Conservation (phyloP, 2,329 filamentous ascomycete species). For the Bipolaris sorokiniana region DNA sequence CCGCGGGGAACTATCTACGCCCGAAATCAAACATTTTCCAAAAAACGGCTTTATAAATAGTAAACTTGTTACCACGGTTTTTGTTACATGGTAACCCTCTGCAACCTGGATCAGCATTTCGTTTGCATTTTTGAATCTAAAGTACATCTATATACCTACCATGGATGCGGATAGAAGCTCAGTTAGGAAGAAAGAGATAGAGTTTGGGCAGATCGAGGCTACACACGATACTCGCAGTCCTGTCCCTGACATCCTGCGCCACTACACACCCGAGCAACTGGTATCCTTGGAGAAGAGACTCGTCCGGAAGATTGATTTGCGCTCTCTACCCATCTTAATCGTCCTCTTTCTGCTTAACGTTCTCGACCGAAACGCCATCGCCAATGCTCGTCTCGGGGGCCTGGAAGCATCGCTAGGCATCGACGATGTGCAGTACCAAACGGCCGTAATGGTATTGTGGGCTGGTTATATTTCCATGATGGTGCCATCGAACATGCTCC, state of each 20-base stretch:
- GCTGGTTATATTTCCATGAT: conserved; percentile 66
- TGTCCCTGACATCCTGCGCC: conserved; percentile 21
- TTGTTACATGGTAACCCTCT: background rate
- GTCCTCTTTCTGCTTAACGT: conserved; percentile 41
- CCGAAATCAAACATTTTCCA: background rate
- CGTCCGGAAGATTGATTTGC: conserved; percentile 37
- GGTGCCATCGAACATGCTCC: conserved; percentile 64
- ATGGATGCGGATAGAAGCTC: conserved; percentile 1
- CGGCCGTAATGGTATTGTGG: conserved; percentile 60
- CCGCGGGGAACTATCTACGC: background rate
- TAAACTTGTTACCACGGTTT: background rate
- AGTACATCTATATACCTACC: background rate
- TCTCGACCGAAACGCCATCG: conserved; percentile 41
- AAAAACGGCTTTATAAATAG: background rate
- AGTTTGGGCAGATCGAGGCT: conserved; percentile 19
- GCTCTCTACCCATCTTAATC: conserved; percentile 38
- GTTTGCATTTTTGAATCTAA: background rate
- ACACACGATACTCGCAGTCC: conserved; percentile 1
- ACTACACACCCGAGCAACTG: conserved; percentile 22
- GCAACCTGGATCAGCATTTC: background rate
- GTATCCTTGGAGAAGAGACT: conserved; percentile 37
- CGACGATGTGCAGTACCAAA: conserved; percentile 31
- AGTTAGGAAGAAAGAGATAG: conserved; percentile 5
- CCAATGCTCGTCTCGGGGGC: conserved; percentile 35
- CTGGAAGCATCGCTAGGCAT: conserved; percentile 18